Base-by-base conservation (phyloP, 164 flowering plant species). In the Tetrastigma voinierianum region DNA sequence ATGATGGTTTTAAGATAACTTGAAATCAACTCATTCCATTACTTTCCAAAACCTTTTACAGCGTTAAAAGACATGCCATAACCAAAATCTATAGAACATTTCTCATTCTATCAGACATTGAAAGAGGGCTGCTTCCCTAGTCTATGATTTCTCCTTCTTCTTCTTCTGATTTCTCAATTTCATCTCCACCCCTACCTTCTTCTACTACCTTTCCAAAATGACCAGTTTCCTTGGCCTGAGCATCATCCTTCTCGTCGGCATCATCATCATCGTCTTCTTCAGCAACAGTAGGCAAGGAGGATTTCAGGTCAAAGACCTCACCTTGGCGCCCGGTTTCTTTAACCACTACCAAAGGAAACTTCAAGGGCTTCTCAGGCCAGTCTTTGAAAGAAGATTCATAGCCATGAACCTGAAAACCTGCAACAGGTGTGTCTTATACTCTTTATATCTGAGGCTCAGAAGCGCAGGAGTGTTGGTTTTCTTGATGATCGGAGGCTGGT, bases 361-460 rank as follows among this genome's bases (percentile, higher is more conserved):
- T 76, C 78, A 89, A 63, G 49, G 83, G 79, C 66, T 81, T 79
- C 24, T 84, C 88, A 9, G 92, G 88, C 76, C 72, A 72, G 60
- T 88, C 83, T 71, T 82, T 82, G 73, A 95, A 84, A 76, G 86
- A 89, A 25, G 83, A 77, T 95, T 92, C 69, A 76, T 74, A 40
- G 77, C 86, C 90, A 90, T 84, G 77, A 92, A 90, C 78, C 90
- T 78, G 60, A 95, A 86, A 62, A 76, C 94, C 81, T 89, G 99
- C 77, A 95, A 70, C 59, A 90, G 70, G 43, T 64, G 90, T 67
- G 67, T 75, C 70, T 78, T 87, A 43, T 95, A 97, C 84, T 82
- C 70, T 64, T 83, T 45, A 90, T 75, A 53, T 95, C 97, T 52
- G 83, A 69, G 70, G 70, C 81, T 82, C 15, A 92, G 75, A 69